Evolutionary conservation across 2,329 filamentous ascomycete species (phyloP).

Genomic region (Xylariaceae sp.): DNA sequence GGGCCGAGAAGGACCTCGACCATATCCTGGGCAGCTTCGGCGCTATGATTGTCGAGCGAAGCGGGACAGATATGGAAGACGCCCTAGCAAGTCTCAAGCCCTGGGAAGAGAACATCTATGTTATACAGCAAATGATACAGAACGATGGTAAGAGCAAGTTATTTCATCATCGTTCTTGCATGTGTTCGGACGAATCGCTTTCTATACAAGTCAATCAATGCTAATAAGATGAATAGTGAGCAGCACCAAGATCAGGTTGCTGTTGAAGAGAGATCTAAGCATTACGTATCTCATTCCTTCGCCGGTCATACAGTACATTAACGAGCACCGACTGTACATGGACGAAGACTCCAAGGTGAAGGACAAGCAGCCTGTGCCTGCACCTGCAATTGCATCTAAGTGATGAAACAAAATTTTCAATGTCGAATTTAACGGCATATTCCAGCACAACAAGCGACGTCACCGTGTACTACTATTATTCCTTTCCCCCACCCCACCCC

Average conservation of each 20-base stretch:
- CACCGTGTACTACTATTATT: conserved; percentile 2
- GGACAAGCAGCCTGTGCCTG: conserved; percentile 26
- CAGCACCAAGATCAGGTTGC: conserved; percentile 66
- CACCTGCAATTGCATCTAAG: conserved; percentile 11
- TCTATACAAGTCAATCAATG: neutral
- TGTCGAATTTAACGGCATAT: too few species aligned
- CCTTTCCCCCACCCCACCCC: too few species aligned
- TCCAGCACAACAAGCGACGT: too few species aligned
- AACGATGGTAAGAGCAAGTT: conserved; percentile 59
- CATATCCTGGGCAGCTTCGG: conserved; percentile 82
- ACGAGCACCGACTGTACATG: conserved; percentile 57
- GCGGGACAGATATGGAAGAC: conserved; percentile 83
- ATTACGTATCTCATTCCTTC: conserved; percentile 72
- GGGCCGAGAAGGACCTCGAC: conserved; percentile 78
- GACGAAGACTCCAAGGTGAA: conserved; percentile 26
- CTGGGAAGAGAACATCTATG: conserved; percentile 80
- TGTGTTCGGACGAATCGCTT: too few species aligned
- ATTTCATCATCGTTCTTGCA: too few species aligned
- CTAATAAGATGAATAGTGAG: conserved; percentile 45
- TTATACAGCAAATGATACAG: conserved; percentile 82
- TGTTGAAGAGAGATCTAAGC: conserved; percentile 68
- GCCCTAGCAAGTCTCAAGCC: conserved; percentile 74
- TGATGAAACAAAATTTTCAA: too few species aligned
- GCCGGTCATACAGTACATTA: conserved; percentile 60
- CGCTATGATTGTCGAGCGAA: conserved; percentile 76